phyloP scores from a whole-genome alignment of 1,284 basidiomycete genomes.

The Malassezia psittaci region DNA sequence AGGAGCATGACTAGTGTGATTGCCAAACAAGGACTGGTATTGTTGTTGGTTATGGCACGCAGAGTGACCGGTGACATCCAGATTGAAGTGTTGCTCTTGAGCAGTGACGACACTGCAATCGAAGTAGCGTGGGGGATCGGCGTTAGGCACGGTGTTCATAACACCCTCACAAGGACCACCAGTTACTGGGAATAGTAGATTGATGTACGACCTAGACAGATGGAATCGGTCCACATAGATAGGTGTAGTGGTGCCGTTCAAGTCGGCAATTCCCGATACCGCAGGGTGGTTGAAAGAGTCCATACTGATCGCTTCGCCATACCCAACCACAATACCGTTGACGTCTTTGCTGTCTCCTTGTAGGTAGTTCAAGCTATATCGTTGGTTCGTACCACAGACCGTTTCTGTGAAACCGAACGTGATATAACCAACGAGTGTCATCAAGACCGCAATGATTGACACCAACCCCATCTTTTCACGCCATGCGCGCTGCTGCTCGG shows the following conservation, averaged over 20 bases:
- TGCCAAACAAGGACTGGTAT: background rate
- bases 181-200: slow-evolving; percentile 85
- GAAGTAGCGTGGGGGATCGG: slow-evolving; percentile 65
- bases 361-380: slow-evolving; percentile 3
- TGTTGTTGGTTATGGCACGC: background rate
- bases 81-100: no score
- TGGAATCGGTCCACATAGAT: slow-evolving; percentile 66
- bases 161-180: slow-evolving; percentile 73
- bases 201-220: slow-evolving; percentile 73
- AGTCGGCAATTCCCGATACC: slow-evolving; percentile 11
- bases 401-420: slow-evolving; percentile 96
- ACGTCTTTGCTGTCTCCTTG: background rate
- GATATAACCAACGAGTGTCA: slow-evolving; percentile 90
- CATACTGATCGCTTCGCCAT: slow-evolving; percentile 87
- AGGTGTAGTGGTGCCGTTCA: slow-evolving; percentile 62
- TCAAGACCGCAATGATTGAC: slow-evolving; percentile 64
- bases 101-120: slow-evolving; percentile 59
- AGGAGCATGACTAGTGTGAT: background rate
- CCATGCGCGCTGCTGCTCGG: slow-evolving; percentile 92
- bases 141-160: slow-evolving; percentile 49
- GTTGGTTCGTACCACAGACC: slow-evolving; percentile 63
- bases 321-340: slow-evolving; percentile 52
- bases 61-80: no score
- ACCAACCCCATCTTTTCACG: slow-evolving; percentile 95
- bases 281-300: slow-evolving; percentile 56